Base-by-base conservation (phyloP, 441 rosid species). In the Gossypium gossypioides region DNA sequence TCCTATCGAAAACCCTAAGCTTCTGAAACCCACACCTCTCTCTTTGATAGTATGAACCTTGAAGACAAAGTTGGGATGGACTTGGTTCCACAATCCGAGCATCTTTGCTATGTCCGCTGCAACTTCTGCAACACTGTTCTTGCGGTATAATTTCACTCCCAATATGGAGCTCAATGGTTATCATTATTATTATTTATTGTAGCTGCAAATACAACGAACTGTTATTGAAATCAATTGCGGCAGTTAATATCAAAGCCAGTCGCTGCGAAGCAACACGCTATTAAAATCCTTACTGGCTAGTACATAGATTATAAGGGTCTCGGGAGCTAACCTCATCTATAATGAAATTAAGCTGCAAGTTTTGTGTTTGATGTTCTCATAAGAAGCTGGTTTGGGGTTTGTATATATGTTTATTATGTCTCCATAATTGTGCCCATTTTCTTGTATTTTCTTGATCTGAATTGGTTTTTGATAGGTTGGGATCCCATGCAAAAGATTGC, bases 111-210 rank as follows among this genome's bases (percentile, higher is more conserved):
- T 80, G 93, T 92, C 68, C 97, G 97, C 19, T 95, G 99, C 86
- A 95, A 89, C 87, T 92, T 89, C 82, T 95, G 99, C 89, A 87
- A 77, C 92, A 95, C 99, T 69, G 90, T 95, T 84, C 99, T 95
- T 63, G 98, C 99, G 75, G 99, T 95, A 89, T 22, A 57, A 10
- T 22, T 54, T 54, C 59, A 54, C 19, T 18, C 10, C 21, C 27
- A 54, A 21, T 9, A 18, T 52, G 24, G 4, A 9, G 24, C 21
- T 52, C 57, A 5, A 52, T 52, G 9, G 21, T 51, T 51, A 15
- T 16, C 21, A 51, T 51, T 51, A 9, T 40, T 40, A 2, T 40
- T 40, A 0, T 9, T 40, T 37, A 37, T 40, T 40, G 46, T 40
- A 40, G 46, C 46, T 9, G 46, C 46, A 40, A 40, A 40, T 40